A percentile compares a stretch with the other conserved stretches of the same genome.
Evolutionary conservation across 179 eudicot species (phyloP).

Genomic region (Pouteria campechiana): DNA sequence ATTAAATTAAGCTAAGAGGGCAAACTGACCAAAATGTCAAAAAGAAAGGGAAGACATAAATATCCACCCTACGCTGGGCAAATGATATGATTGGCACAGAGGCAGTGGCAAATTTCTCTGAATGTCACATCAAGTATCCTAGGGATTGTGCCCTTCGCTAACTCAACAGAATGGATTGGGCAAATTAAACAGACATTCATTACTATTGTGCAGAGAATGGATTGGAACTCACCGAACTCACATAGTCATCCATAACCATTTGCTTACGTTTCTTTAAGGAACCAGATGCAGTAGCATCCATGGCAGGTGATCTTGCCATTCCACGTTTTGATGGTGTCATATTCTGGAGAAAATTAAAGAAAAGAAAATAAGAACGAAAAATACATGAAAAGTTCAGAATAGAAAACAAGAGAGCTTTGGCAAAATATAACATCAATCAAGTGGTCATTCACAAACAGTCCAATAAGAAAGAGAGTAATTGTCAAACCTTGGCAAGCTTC

Average conservation of each 20-base stretch:
- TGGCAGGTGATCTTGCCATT: constrained; percentile 39
- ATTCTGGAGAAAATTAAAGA: constrained; percentile 25
- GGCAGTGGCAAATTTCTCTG: too few relatives aligned
- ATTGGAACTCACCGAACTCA: constrained; percentile 47
- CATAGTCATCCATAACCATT: constrained; percentile 49
- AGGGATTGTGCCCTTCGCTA: too few relatives aligned
- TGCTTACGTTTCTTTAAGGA: constrained; percentile 75
- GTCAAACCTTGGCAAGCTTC: constrained; percentile 74
- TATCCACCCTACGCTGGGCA: too few relatives aligned
- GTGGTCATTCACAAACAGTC: not conserved
- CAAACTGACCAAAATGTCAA: too few relatives aligned
- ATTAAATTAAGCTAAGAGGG: too few relatives aligned
- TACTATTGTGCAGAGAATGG: too few relatives aligned
- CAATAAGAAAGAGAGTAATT: not conserved
- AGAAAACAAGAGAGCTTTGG: not conserved
- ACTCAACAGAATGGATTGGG: too few relatives aligned
- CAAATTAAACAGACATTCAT: too few relatives aligned
- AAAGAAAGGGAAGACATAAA: too few relatives aligned
- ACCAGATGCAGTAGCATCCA: constrained; percentile 63
- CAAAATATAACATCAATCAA: not conserved
- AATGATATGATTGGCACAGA: too few relatives aligned
- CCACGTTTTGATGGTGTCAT: constrained; percentile 71
- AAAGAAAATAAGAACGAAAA: not conserved
- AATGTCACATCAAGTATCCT: too few relatives aligned
- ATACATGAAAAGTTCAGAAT: not conserved